Base-by-base conservation (phyloP, 331 rosid genomes). In the Malus hybrid region DNA sequence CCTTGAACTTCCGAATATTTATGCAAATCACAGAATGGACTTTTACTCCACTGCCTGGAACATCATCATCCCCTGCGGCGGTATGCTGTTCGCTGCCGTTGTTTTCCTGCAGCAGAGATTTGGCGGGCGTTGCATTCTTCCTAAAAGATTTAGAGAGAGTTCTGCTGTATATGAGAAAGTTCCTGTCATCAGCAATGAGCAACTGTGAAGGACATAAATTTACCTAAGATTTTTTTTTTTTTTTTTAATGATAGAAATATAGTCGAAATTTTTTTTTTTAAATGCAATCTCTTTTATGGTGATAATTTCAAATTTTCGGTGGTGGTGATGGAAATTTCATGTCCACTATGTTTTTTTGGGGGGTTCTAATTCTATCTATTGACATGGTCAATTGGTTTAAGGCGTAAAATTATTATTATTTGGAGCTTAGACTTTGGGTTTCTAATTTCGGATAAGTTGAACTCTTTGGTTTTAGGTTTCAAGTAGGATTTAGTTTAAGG, bases 11-110 rank as follows among this genome's bases (percentile, higher is more conserved):
- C 83, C 96, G 1, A 88, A 82, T 70, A 87, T 93, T 62, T 93
- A 89, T 70, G 98, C 97, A 39, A 86, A 81, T 79, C 97, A 89
- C 63, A 86, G 73, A 58, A 83, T 82, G 84, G 97, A 86, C 77
- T 88, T 89, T 78, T 91, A 86, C 80, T 89, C 97, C 75, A 89
- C 98, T 8, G 86, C 96, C 20, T 91, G 97, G 98, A 90, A 91
- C 78, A 88, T 89, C 62, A 68, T 87, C 82, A 91, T 93, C 73
- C 88, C 94, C 33, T 74, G 77, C 46, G 81, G 78, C 73, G 88
- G 88, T 73, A 71, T 91, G 77, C 52, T 86, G 55, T 88, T 93
- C 67, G 91, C 93, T 60, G 48, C 82, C 55, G 33, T 85, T n/a
- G 19, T 91, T 56, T 93, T 67, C 88, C 52, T 89, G 77, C 97